Percentiles rank a stretch among this genome's conserved stretches.
Evolutionary conservation across 768 basidiomycete species (phyloP).

Genomic region (Lentinula guzmanii): DNA sequence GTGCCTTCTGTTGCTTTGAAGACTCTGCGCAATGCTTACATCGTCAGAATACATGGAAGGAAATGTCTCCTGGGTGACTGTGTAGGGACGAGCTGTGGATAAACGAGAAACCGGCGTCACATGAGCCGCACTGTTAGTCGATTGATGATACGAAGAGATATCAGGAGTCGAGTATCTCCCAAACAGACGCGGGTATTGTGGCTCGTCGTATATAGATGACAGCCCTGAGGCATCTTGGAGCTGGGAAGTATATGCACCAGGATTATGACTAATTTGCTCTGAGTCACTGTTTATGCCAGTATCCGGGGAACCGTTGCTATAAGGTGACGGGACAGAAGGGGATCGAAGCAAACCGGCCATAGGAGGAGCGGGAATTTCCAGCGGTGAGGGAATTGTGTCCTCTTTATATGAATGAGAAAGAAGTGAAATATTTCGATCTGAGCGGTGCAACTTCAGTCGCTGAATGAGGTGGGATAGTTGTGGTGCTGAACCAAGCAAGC

Average conservation of each 20-base stretch:
- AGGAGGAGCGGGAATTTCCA: constrained; percentile 36
- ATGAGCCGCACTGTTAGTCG: constrained; percentile 3
- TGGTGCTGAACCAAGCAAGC: constrained; percentile 55
- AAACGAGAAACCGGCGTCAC: neutral
- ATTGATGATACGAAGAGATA: neutral
- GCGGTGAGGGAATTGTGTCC: constrained; percentile 18
- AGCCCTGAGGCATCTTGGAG: neutral
- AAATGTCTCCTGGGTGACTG: neutral
- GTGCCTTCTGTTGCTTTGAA: neutral
- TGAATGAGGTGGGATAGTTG: constrained; percentile 54
- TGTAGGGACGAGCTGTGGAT: neutral
- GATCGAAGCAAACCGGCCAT: constrained; percentile 22
- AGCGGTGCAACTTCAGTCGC: constrained; percentile 29
- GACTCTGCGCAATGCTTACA: constrained; percentile 4
- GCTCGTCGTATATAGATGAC: neutral
- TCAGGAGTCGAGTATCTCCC: neutral
- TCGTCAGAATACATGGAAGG: neutral
- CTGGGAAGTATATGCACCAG: neutral
- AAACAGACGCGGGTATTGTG: neutral
- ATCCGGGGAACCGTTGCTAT: neutral
- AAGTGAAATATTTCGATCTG: constrained; percentile 27
- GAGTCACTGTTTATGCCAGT: constrained; percentile 8
- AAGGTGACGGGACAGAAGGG: constrained; percentile 22
- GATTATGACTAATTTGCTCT: neutral
- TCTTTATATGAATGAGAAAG: constrained; percentile 30